A percentile compares a stretch with the other conserved stretches of the same genome.
These are phyloP conservation scores for Cryptococcus depauperatus DNA, from an alignment of 1,284 basidiomycete genomes.

Conservation along the genomic window DNA sequence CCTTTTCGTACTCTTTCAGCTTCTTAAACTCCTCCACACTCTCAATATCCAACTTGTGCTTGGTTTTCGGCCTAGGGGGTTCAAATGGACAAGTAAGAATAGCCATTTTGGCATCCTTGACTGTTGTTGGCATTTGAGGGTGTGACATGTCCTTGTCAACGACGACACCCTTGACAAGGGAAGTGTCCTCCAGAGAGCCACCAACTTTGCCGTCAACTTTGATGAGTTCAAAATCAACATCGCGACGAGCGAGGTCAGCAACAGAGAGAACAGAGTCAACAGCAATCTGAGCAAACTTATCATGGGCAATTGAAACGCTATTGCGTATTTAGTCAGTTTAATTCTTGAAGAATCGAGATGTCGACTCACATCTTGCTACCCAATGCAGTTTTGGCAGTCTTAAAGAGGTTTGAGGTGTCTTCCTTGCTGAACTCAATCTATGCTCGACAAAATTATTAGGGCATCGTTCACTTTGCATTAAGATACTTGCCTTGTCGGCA, in stretches of 20 bases:
- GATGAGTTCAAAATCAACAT: slow-evolving; percentile 97
- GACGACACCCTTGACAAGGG: slow-evolving; percentile 73
- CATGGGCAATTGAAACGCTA: slow-evolving; percentile 92
- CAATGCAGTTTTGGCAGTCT: slow-evolving; percentile 90
- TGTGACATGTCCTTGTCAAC: slow-evolving; percentile 99
- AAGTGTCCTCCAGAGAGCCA: slow-evolving; percentile 88
- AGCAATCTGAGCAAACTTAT: slow-evolving; percentile 93
- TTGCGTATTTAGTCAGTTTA: neutral
- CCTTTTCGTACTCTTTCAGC: slow-evolving; percentile 87
- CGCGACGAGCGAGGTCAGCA: slow-evolving; percentile 86
- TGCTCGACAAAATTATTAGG: neutral
- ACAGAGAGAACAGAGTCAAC: slow-evolving; percentile 94
- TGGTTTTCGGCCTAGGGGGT: slow-evolving; percentile 96
- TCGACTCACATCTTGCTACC: slow-evolving; percentile 86
- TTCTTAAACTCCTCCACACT: slow-evolving; percentile 97
- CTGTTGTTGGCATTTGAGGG: slow-evolving; percentile 87
- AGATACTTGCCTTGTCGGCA: slow-evolving; percentile 63
- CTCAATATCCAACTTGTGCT: slow-evolving; percentile 97
- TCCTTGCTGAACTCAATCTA: slow-evolving; percentile 63
- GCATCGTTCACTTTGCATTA: neutral
- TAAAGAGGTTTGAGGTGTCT: slow-evolving; percentile 78
- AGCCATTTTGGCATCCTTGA: slow-evolving; percentile 84
- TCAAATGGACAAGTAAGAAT: slow-evolving; percentile 99
- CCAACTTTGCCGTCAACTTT: slow-evolving; percentile 99
- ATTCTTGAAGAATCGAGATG: neutral